These are phyloP conservation scores for Rosellinia necatrix DNA, from an alignment of 2,329 filamentous ascomycete genomes.

Conservation along the genomic window DNA sequence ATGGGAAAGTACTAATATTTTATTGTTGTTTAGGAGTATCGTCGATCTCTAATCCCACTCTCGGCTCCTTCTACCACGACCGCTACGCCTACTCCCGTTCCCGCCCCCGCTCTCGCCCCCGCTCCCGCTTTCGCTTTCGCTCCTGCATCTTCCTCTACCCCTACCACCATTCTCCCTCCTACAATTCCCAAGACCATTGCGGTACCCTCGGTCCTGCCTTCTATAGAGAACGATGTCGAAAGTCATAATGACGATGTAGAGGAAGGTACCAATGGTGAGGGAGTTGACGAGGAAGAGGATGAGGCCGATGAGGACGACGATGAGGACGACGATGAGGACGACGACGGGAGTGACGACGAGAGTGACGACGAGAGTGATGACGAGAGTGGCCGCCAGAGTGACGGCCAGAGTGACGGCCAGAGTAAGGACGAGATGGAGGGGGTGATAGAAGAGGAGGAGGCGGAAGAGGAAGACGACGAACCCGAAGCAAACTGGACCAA, in stretches of 20 bases:
- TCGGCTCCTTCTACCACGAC: neutral
- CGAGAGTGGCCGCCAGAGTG: neutral
- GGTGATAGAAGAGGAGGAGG: too few relatives aligned
- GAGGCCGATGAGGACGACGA: neutral
- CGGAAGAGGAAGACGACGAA: neutral
- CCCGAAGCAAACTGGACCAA: neutral
- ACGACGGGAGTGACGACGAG: neutral
- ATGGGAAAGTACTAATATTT: neutral
- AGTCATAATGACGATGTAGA: neutral
- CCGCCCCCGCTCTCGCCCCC: neutral
- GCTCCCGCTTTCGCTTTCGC: neutral
- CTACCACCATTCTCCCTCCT: too few relatives aligned
- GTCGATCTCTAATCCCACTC: constrained; percentile 1
- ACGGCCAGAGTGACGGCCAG: neutral
- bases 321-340: neutral
- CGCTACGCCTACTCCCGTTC: neutral
- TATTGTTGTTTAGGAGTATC: constrained; percentile 31
- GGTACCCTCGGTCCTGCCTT: too few relatives aligned
- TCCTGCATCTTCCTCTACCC: neutral
- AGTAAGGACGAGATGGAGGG: neutral
- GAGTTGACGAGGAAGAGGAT: neutral
- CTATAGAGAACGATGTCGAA: constrained; percentile 28
- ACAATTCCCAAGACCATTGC: too few relatives aligned
- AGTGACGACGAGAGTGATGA: neutral
- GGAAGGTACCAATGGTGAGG: neutral